A percentile compares a stretch with the other conserved stretches of the same genome.
These are phyloP conservation scores for Kwoniella mangroviensis DNA, from an alignment of 768 basidiomycete genomes.

Conservation along the genomic window DNA sequence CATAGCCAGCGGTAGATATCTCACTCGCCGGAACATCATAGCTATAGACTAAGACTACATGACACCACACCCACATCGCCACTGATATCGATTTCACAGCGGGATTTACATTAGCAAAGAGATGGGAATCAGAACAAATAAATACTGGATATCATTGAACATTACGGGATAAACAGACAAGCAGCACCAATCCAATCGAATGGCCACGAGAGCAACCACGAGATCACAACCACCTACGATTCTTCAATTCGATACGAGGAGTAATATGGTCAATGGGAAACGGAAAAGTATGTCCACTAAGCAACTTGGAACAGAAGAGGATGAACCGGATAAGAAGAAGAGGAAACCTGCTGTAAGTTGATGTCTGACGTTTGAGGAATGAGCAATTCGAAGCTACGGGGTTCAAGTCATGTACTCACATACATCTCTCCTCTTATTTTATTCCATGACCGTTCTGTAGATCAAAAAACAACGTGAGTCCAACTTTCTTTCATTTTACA, in stretches of 20 bases:
- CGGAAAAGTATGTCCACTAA: constrained; percentile 20
- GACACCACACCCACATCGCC: too few species aligned
- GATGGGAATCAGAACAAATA: neutral
- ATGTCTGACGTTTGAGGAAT: neutral
- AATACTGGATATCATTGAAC: constrained; percentile 8
- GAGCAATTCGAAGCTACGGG: neutral
- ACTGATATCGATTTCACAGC: too few species aligned
- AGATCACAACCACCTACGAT: constrained; percentile 1
- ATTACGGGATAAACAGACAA: neutral
- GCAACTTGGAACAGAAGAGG: constrained; percentile 10
- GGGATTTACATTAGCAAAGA: constrained; percentile 2
- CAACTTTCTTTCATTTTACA: neutral
- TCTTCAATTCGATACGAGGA: neutral
- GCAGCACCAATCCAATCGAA: constrained; percentile 14
- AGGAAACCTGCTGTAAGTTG: constrained; percentile 20
- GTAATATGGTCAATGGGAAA: constrained; percentile 26
- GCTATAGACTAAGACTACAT: too few species aligned
- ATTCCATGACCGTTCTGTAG: constrained; percentile 4
- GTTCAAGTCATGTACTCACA: constrained; percentile 1
- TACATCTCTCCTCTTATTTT: neutral
- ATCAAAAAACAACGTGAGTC: constrained; percentile 36
- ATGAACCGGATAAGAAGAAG: constrained; percentile 30
- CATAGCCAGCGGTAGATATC: too few species aligned
- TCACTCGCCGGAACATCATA: too few species aligned
- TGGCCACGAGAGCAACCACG: constrained; percentile 1